Conservation (phyloP, 768 basidiomycete species). For the Calocera cornea region DNA sequence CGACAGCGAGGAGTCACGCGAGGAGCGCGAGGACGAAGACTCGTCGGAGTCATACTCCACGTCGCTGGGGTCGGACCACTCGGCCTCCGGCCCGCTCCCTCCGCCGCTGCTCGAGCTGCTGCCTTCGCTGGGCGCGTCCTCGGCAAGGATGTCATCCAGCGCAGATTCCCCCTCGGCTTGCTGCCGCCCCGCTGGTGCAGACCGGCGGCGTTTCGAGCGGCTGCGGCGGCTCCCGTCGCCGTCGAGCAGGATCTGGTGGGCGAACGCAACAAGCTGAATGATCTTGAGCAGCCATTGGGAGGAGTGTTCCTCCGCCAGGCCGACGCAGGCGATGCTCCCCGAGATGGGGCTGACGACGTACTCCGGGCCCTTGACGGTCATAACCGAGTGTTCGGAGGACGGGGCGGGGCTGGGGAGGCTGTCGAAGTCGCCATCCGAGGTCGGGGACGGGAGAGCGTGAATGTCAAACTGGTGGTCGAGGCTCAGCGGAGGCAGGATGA, state of each 20-base stretch:
- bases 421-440: not conserved
- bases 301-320: not conserved
- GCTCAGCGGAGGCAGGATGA: not conserved
- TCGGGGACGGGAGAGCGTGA: not conserved
- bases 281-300: not conserved
- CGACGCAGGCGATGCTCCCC: not conserved
- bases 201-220: not conserved
- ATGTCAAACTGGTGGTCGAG: not conserved
- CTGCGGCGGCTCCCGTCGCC: not conserved
- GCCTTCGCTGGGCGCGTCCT: not conserved
- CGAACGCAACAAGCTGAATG: not conserved
- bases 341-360: not conserved
- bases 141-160: not conserved
- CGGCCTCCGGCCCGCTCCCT: not conserved
- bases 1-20: not conserved
- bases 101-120: not conserved
- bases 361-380: not conserved
- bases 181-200: not conserved
- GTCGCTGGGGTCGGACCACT: not conserved
- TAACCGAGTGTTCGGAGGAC: not conserved
- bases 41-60: not conserved
- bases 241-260: constrained; percentile 1
- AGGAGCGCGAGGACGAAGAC: not conserved
- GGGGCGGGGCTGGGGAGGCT: not conserved
- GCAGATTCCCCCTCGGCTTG: not conserved